Base-by-base conservation (phyloP, 2,329 filamentous ascomycete genomes). In the Trematosphaeria pertusa region DNA sequence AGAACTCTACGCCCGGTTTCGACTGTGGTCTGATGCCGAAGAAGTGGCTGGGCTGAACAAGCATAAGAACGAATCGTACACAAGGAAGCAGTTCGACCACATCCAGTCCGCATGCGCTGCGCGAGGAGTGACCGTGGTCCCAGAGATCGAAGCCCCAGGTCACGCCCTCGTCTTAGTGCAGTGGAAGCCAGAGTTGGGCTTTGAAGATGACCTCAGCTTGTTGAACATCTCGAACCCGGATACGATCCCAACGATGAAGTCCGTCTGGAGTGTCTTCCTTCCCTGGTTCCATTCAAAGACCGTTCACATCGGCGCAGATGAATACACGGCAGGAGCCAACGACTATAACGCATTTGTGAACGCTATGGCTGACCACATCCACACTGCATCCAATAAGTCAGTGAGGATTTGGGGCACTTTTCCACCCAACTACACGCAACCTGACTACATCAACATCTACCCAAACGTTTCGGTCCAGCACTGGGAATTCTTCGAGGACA, bases 1-100 rank as follows among this genome's bases (percentile, higher is more conserved):
- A 20, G 65, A 76, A 9, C 70, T 84, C 0, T 84, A 84, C 50
- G 77, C 81, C 1, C 73, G 80, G 5, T 86, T 85, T 58, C 73
- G 82, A 0, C 68, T 83, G 2, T 76, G 74, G 60, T 83, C 81
- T 0, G 76, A 81, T 18, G 69, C 73, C 8, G 58, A 74, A 0
- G 72, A 71, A 0, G 62, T 85, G 1, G 70, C 64, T 0, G 81
- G 81, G 0, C 64, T 86, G 6, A 79, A 80, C 40, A 76, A 75
- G 15, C 64, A 77, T 37, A 18, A 73, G 22, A 62, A 62, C 40
- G 59, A 62, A 36, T 58, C 59, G 1, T 60, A 57, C 37, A 55
- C 59, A 4, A 43, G 43, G 7, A 45, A 50, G 17, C 50, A 55
- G 30, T 62, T 62, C 32, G 52, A 62, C 6, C n/a, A 52, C 9